Base-by-base conservation (phyloP, 768 basidiomycete genomes). In the Trametopsis cervina region DNA sequence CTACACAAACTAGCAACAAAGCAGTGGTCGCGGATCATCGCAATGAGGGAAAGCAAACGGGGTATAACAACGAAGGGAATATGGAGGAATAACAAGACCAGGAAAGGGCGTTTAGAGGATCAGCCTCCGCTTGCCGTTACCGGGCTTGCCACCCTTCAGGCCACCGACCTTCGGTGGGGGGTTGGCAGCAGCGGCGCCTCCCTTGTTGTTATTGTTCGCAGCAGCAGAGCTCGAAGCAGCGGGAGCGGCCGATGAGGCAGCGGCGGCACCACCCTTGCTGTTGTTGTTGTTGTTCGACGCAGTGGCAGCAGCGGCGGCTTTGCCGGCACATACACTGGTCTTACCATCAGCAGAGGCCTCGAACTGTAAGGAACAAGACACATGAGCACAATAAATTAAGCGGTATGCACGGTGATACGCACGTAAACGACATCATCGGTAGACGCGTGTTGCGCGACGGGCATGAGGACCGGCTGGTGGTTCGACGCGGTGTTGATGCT, bases 401-500 rank as follows among this genome's bases (percentile, higher is more conserved):
- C n/a, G n/a, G n/a, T n/a, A n/a, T n/a, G n/a, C n/a, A n/a, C n/a
- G n/a, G n/a, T 18, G 40, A 25, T 11, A 58, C 65, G 48, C 33
- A 68, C 66, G 60, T 72, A 72, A 57, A 69, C 58, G 27, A 60
- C 57, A 55, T 73, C 70, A 53, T 73, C 71, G 33, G 71, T 48
- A 2, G 54, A 53, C 10, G 68, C 72, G 56, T 70, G 72, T 57
- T 74, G 72, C 3, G 72, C 72, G 43, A 72, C 51, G 29, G 67
- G 61, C 47, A 66, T 66, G 43, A 71, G 59, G 10, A 51, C 63
- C 2, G 64, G 70, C 51, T 67, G 64, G 48, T 74, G 73, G 62
- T 74, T 74, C 40, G 73, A 66, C 12, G 73, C 72, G 9, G 69
- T 52, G 57, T 72, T 72, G 61, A 77, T 76, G 4, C 63, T 61